Base-by-base conservation (phyloP, 1,284 basidiomycete species). In the Cryptococcus floricola region DNA sequence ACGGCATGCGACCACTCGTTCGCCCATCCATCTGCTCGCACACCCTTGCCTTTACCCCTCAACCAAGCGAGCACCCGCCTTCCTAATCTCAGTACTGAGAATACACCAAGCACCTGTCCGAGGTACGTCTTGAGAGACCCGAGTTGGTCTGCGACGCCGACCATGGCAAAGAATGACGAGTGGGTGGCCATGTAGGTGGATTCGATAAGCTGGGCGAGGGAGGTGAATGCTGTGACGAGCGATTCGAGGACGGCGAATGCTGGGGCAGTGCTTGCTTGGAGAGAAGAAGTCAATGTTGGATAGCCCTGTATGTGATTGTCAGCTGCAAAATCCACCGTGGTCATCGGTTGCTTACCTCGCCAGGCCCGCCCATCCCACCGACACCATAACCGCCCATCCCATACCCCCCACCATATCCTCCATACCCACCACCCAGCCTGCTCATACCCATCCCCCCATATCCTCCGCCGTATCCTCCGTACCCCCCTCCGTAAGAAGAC, bases 181-280 rank as follows among this genome's bases (percentile, higher is more conserved):
- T 99, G 96, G 0, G 96, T 99, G 4, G 96, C 96, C 88, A 98
- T 92, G 78, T 97, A 98, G 4, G 96, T 98, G 43, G 85, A 88
- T 76, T 98, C 95, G 66, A 99, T 86, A 85, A 99, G 95, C 76
- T 98, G 96, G 0, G 96, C 89, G 59, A 99, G 88, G 13, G 94
- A 94, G 0, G 88, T 85, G 76, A 98, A 97, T 2, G 95, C 96
- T 62, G 93, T 91, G 44, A 98, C 95, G 70, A 98, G 89, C 38
- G 88, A 89, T 68, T 96, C 91, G 47, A 99, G 82, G 56, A 99
- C 85, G 18, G 89, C 84, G 67, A 99, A 98, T 0, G 94, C 96
- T 52, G 91, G 88, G 58, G 91, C 88, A 0, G 94, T 98, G 13
- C 89, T 89, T 9, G 86, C 79, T 78, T 95, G 91, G 65, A 97